Evolutionary conservation across 768 basidiomycete species (phyloP).

Genomic region (Russula emetica): DNA sequence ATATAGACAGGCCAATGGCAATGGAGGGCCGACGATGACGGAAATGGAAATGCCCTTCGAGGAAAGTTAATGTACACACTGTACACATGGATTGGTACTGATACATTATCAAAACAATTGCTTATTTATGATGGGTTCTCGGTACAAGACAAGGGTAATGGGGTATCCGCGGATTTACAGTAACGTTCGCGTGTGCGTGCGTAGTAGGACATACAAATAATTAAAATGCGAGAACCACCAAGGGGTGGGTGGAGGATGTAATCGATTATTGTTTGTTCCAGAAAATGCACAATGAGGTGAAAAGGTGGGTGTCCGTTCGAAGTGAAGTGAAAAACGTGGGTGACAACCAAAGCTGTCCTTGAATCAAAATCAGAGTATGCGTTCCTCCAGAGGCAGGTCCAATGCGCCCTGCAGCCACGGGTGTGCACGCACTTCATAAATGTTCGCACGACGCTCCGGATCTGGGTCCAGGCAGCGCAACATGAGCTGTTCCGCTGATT

Average conservation of each 20-base stretch:
- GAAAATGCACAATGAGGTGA: conserved; percentile 19
- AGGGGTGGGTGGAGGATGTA: not conserved
- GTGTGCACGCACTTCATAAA: conserved; percentile 75
- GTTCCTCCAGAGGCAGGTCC: conserved; percentile 27
- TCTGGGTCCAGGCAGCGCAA: conserved; percentile 79
- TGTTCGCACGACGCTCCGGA: conserved; percentile 73
- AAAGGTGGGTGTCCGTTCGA: conserved; percentile 13
- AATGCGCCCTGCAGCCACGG: conserved; percentile 61
- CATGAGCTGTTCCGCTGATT: conserved; percentile 58
- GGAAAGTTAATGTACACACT: conserved; percentile 7
- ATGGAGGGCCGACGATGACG: not conserved
- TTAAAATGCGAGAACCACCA: conserved; percentile 21
- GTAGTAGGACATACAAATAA: conserved; percentile 23
- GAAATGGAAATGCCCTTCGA: not conserved
- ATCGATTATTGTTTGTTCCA: conserved; percentile 14
- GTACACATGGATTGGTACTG: conserved; percentile 11
- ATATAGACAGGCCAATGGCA: conserved; percentile 42
- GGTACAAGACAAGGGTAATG: conserved; percentile 24
- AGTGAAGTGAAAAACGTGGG: conserved; percentile 8
- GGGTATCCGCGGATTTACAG: conserved; percentile 26
- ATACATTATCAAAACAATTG: conserved; percentile 26
- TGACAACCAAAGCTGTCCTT: conserved; percentile 2
- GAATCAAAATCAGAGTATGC: conserved; percentile 14
- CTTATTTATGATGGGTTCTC: conserved; percentile 11
- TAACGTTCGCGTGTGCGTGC: conserved; percentile 8